Evolutionary conservation across 352 stramenopile species (phyloP).

Genomic region (Blastocystis sp.): DNA sequence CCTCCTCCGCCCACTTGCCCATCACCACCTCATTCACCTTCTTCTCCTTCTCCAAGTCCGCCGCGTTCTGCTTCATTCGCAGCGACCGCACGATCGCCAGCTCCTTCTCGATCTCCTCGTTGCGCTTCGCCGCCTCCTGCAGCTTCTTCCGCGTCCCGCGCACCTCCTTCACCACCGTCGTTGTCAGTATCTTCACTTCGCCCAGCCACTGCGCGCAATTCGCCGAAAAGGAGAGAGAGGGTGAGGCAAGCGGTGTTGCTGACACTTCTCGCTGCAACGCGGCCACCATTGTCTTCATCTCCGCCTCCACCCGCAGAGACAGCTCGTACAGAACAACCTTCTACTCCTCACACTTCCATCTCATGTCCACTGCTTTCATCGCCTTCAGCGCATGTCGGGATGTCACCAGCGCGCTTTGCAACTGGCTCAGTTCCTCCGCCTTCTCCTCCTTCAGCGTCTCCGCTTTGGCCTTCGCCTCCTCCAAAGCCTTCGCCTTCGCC

Average conservation of each 20-base stretch:
- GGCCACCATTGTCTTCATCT: neutral
- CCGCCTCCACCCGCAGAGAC: neutral
- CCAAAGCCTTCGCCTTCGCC: neutral
- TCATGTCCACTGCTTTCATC: neutral
- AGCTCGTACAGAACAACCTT: neutral
- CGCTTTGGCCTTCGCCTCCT: neutral
- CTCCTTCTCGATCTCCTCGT: conserved; percentile 5
- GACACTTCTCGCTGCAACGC: neutral
- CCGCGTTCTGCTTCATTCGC: conserved; percentile 16
- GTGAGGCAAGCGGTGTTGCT: neutral
- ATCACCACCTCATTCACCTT: conserved; percentile 22
- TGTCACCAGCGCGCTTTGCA: neutral
- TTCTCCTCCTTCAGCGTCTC: neutral
- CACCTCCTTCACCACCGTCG: neutral
- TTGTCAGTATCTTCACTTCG: neutral
- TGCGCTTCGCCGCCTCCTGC: neutral
- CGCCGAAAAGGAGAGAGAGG: neutral
- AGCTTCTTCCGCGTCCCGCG: neutral
- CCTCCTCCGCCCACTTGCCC: neutral
- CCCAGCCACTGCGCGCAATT: neutral
- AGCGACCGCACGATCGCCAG: conserved; percentile 30
- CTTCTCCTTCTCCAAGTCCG: conserved; percentile 48
- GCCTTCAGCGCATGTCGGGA: neutral
- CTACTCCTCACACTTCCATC: neutral
- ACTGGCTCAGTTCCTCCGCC: neutral